phyloP scores from a whole-genome alignment of 2,329 filamentous ascomycete species.

The Sordariomycetes sp. region DNA sequence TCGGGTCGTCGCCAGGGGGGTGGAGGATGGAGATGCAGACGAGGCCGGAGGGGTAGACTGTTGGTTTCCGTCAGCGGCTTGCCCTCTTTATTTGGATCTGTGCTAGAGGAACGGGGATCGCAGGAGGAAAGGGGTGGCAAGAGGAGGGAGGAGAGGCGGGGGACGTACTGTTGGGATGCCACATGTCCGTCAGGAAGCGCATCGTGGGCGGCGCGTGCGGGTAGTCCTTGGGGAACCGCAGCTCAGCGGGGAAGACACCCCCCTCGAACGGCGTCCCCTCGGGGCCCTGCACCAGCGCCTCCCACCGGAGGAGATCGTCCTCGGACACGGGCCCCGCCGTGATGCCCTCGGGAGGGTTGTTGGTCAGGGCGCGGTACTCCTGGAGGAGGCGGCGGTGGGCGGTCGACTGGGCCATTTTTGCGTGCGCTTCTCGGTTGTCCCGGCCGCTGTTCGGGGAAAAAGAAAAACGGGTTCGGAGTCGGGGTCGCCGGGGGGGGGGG shows the following conservation, averaged over 20 bases:
- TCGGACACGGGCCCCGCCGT: slow-evolving; percentile 86
- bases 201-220: slow-evolving; percentile 92
- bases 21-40: slow-evolving; percentile 99
- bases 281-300: slow-evolving; percentile 88
- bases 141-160: background rate
- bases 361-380: slow-evolving; percentile 89
- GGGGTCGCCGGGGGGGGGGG: background rate
- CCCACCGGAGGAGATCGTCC: slow-evolving; percentile 93
- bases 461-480: too few relatives aligned
- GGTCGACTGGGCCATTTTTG: slow-evolving; percentile 42
- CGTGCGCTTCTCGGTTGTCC: background rate
- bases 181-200: slow-evolving; percentile 88
- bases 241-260: slow-evolving; percentile 86
- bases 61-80: background rate
- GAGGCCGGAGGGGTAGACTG: slow-evolving; percentile 81
- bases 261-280: slow-evolving; percentile 94
- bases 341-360: slow-evolving; percentile 94
- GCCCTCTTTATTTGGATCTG: too few relatives aligned
- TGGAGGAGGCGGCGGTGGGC: slow-evolving; percentile 76
- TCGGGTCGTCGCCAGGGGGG: slow-evolving; percentile 90
- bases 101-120: too few relatives aligned
- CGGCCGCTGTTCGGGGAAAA: background rate
- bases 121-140: background rate
- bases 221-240: slow-evolving; percentile 93
- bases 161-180: slow-evolving; percentile 80